These are phyloP conservation scores for Dothideomycetes sp. DNA, from an alignment of 2,329 filamentous ascomycete species.

Conservation along the genomic window DNA sequence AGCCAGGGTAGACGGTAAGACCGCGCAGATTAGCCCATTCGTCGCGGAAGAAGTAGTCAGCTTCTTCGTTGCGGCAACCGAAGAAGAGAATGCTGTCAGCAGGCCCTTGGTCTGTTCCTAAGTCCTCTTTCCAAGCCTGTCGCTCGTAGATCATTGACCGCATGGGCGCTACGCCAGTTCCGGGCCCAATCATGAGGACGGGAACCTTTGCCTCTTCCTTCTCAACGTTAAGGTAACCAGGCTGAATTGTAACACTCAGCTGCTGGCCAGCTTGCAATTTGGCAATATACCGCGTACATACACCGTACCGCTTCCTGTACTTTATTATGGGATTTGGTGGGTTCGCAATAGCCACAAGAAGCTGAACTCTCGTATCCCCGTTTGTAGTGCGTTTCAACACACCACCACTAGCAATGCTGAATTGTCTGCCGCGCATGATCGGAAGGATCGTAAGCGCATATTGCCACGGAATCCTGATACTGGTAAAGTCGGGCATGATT, in stretches of 20 bases:
- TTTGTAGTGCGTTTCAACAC: conserved; percentile 18
- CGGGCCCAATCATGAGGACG: conserved; percentile 69
- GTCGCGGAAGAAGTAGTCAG: conserved; percentile 71
- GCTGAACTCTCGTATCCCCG: conserved; percentile 19
- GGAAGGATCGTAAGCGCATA: conserved; percentile 66
- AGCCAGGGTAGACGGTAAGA: conserved; percentile 51
- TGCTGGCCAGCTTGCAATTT: conserved; percentile 46
- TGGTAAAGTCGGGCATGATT: conserved; percentile 80
- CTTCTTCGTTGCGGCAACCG: conserved; percentile 62
- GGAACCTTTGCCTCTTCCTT: conserved; percentile 42
- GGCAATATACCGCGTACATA: conserved; percentile 81
- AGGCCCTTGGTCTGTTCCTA: conserved; percentile 4
- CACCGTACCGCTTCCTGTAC: conserved; percentile 77
- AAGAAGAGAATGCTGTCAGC: conserved; percentile 57
- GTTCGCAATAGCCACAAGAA: conserved; percentile 23
- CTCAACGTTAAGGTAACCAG: conserved; percentile 39
- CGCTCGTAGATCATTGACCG: conserved; percentile 72
- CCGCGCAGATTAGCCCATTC: conserved; percentile 55
- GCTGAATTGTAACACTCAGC: conserved; percentile 48
- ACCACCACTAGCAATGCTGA: conserved; percentile 78
- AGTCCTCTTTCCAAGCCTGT: conserved; percentile 23
- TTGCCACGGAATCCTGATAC: conserved; percentile 68
- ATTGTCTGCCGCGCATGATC: conserved; percentile 74
- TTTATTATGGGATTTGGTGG: conserved; percentile 60
- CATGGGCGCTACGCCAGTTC: conserved; percentile 79